These are phyloP conservation scores for Chamaenerion angustifolium DNA, from an alignment of 345 rosid species.

Conservation along the genomic window DNA sequence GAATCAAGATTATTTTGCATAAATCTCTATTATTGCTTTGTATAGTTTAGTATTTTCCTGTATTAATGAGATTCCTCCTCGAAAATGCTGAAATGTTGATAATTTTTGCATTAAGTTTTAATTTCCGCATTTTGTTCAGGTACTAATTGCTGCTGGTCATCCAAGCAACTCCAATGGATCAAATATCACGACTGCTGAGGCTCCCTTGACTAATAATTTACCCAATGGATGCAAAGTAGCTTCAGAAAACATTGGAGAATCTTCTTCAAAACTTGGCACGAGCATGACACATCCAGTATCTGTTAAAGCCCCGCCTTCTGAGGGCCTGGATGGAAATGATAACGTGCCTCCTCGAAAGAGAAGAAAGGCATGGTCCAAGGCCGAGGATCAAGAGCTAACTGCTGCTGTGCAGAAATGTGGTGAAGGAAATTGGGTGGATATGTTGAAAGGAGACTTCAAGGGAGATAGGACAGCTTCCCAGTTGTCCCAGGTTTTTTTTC, in stretches of 20 bases:
- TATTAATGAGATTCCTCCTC: too few relatives aligned
- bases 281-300: slow-evolving; percentile 72
- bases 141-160: slow-evolving; percentile 67
- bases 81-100: too few relatives aligned
- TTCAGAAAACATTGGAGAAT: slow-evolving; percentile 36
- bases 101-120: too few relatives aligned
- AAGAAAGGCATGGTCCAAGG: slow-evolving; percentile 58
- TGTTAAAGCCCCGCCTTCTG: slow-evolving; percentile 35
- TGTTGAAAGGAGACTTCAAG: slow-evolving; percentile 46
- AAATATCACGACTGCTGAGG: slow-evolving; percentile 50
- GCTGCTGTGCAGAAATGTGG: slow-evolving; percentile 78
- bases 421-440: slow-evolving; percentile 84
- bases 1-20: too few relatives aligned
- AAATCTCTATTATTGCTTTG: too few relatives aligned
- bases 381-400: slow-evolving; percentile 48
- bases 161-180: slow-evolving; percentile 45
- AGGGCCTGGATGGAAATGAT: slow-evolving; percentile 34
- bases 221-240: slow-evolving; percentile 37
- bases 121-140: slow-evolving; percentile 24
- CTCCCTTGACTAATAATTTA: slow-evolving; percentile 80
- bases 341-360: slow-evolving; percentile 40
- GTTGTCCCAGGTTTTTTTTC: slow-evolving; percentile 49
- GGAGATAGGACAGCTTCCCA: slow-evolving; percentile 74
- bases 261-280: slow-evolving; percentile 36
- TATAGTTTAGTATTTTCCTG: too few relatives aligned